Conservation (phyloP, 2,329 filamentous ascomycete genomes). For the Pyrenochaeta sp. region DNA sequence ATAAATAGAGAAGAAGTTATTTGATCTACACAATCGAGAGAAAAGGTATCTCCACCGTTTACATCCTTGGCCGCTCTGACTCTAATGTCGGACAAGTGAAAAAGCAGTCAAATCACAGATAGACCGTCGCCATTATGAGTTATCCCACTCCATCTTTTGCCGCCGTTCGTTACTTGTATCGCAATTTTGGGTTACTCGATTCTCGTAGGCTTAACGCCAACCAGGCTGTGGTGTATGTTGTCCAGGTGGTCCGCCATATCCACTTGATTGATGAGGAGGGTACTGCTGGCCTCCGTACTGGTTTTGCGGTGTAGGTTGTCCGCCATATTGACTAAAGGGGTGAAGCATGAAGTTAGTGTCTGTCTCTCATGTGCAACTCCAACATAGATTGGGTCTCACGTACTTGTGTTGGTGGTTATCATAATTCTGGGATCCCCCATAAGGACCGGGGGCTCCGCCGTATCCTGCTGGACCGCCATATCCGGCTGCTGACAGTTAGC, state of each 20-base stretch:
- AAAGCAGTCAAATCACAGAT: too few species aligned
- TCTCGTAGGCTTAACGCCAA: slow-evolving; percentile 24
- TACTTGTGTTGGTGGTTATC: slow-evolving; percentile 40
- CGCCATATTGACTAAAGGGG: slow-evolving; percentile 15
- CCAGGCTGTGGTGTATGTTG: slow-evolving; percentile 29
- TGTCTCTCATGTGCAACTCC: neutral
- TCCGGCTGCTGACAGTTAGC: slow-evolving; percentile 30
- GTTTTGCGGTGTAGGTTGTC: slow-evolving; percentile 21
- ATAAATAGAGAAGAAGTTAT: slow-evolving; percentile 5
- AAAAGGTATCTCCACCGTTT: slow-evolving; percentile 9
- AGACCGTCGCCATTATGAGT: too few species aligned
- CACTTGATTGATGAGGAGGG: slow-evolving; percentile 21
- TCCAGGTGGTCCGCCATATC: slow-evolving; percentile 13
- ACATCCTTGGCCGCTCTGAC: neutral
- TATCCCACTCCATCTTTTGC: neutral
- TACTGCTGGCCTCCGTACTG: slow-evolving; percentile 26
- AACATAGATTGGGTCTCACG: neutral
- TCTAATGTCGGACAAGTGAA: neutral
- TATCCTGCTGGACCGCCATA: slow-evolving; percentile 42
- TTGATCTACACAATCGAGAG: slow-evolving; percentile 13
- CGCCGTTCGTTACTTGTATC: neutral
- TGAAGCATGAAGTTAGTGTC: neutral
- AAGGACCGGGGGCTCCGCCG: slow-evolving; percentile 26
- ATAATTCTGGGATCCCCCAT: slow-evolving; percentile 40
- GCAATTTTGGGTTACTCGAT: neutral